Evolutionary conservation across 192 early-diverging fungal genomes (phyloP).

Genomic region (Coemansia pectinata): DNA sequence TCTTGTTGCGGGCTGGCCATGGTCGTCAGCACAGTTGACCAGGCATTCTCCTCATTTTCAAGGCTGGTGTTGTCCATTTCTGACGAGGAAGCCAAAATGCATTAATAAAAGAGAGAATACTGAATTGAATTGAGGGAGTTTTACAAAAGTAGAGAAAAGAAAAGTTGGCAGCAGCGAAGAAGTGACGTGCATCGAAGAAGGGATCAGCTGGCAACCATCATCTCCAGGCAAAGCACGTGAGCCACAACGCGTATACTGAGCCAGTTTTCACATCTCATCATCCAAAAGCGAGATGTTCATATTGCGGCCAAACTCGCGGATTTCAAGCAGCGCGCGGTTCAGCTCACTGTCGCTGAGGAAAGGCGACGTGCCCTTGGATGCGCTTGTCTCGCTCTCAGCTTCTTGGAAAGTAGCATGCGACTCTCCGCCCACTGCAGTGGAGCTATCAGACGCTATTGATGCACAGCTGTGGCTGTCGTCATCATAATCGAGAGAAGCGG

Average conservation of each 20-base stretch:
- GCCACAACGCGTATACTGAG: neutral
- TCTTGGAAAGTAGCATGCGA: neutral
- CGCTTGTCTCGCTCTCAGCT: neutral
- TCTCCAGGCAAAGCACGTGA: neutral
- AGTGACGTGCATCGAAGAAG: neutral
- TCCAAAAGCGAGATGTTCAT: slow-evolving; percentile 43
- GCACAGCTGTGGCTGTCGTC: neutral
- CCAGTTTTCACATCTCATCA: slow-evolving; percentile 5
- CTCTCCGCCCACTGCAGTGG: neutral
- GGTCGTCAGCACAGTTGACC: slow-evolving; percentile 36
- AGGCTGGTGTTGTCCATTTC: slow-evolving; percentile 11
- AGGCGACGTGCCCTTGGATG: slow-evolving; percentile 16
- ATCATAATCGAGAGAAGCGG: neutral
- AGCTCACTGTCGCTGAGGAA: slow-evolving; percentile 51
- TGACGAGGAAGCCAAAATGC: neutral
- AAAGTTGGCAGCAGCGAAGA: neutral
- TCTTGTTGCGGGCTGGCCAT: neutral
- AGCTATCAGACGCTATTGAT: neutral
- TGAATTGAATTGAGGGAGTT: slow-evolving; percentile 1
- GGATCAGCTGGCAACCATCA: neutral
- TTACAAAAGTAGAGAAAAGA: neutral
- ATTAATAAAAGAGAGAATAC: neutral
- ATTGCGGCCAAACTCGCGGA: slow-evolving; percentile 47
- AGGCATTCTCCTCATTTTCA: slow-evolving; percentile 35
- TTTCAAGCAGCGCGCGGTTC: slow-evolving; percentile 43